Conservation (phyloP, 176 grass and related monocot genomes). For the Themeda triandra region DNA sequence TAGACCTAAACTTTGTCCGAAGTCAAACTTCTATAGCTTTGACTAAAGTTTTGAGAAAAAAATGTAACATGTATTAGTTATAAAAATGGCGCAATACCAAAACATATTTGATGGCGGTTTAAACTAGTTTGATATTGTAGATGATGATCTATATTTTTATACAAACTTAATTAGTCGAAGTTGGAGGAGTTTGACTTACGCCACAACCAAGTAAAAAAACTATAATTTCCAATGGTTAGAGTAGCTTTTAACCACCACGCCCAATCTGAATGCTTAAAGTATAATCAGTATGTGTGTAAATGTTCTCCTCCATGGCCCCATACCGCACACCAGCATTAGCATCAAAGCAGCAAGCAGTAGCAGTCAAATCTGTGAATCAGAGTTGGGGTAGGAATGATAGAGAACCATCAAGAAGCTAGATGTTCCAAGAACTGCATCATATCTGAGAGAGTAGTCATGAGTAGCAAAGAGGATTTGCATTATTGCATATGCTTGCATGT, state of each 20-base stretch:
- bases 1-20: not conserved
- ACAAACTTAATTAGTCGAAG: not conserved
- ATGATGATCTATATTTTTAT: not conserved
- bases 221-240: no score
- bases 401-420: not conserved
- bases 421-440: not conserved
- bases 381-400: not conserved
- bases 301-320: constrained; percentile 5
- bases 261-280: not conserved
- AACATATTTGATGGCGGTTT: not conserved
- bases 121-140: not conserved
- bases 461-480: not conserved
- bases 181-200: not conserved
- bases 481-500: not conserved
- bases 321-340: not conserved
- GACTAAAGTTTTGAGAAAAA: not conserved
- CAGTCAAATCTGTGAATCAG: not conserved
- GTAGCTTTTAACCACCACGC: not conserved
- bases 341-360: not conserved
- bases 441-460: not conserved
- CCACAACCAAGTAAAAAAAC: not conserved
- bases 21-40: not conserved
- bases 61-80: not conserved
- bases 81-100: not conserved
- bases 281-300: not conserved